Base-by-base conservation (phyloP, 2,329 filamentous ascomycete species). In the Colletotrichum tabaci region DNA sequence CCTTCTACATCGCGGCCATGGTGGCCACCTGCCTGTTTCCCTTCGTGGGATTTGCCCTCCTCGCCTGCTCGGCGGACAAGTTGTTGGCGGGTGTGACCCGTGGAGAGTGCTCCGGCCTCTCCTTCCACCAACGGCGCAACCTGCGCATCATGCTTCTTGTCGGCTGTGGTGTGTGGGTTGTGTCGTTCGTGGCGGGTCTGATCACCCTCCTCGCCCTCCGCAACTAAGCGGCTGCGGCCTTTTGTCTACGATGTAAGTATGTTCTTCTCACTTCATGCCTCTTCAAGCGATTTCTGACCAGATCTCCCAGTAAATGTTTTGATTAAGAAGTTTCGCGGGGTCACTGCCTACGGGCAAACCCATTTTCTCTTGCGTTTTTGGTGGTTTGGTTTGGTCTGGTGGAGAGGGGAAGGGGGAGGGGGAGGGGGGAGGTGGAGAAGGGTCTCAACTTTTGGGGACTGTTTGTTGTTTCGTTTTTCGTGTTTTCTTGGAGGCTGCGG, bases 31-130 rank as follows among this genome's bases (percentile, higher is more conserved):
- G 67, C 26, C 18, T 69, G 4, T 38, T 62, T 13, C 68, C 69
- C 13, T n/a, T 72, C 38, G 57, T 68, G 35, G 68, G 64, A 15
- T 63, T 30, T 26, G 46, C 42, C 58, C 55, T 68, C 30, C 47
- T 63, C 15, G 30, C 30, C 40, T 63, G 40, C 23, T 35, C 50
- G 61, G 49, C 30, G 38, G 69, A 72, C 47, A 26, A 23, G 2
- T 38, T 64, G n/a, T 42, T 72, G 13, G 2, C 40, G 38, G 38
- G n/a, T 46, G 16, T 72, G 38, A 72, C 69, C 52, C 38, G 46
- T 15, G 65, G 69, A 55, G 69, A 72, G 66, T 69, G 65, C 69
- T 64, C 65, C 47, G 69, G 69, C 58, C 69, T 72, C 58, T 64
- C 65, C 10, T 68, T 47, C 30, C 38, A 58, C 21, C 66, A 72